Base-by-base conservation (phyloP, 2,329 filamentous ascomycete species). In the Periconia sp. region DNA sequence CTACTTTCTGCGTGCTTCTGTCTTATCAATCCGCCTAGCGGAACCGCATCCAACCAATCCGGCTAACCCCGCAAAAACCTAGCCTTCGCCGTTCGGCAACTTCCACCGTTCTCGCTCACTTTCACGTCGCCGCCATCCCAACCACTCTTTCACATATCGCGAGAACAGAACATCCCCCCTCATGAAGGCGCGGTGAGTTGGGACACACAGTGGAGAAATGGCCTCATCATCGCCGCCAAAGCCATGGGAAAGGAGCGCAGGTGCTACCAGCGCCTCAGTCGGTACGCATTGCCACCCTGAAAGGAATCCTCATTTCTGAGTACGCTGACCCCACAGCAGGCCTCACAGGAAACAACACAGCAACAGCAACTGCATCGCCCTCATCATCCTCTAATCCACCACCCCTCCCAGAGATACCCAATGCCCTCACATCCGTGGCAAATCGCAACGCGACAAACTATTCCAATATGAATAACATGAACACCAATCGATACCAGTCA, bases 361-460 rank as follows among this genome's bases (percentile, higher is more conserved):
- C 77, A 48, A 61, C 79, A 14, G 63, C 73, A 45, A 51, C 74
- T 13, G 65, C 74, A 46, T 60, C 79, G 47, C 73, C 83, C 18
- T 65, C 74, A 46, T 60, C 79, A 47, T 74, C 83, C 18, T 62
- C 76, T 20, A 72, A 74, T 52, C 77, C 81, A 19, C 93, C 93
- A 27, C 82, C 87, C 19, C 77, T 97, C 19, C 94, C 94, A 45
- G 87, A 91, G 52, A 85, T 91, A 59, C 92, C 94, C 8, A 86
- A 88, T 49, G 85, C 90, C 11, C 84, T 97, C 56, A 85, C 85
- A 60, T 82, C 89, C 2, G 81, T 92, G 33, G 90, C 95, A 44
- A 96, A 94, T 73, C 90, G 90, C 70, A 97, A 92, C 68, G 91
- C 92, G 42, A 87, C 91, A 6, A 88, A 87, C 56, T 96, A 96